Conservation (phyloP, 345 rosid genomes). For the Nephelium lappaceum region DNA sequence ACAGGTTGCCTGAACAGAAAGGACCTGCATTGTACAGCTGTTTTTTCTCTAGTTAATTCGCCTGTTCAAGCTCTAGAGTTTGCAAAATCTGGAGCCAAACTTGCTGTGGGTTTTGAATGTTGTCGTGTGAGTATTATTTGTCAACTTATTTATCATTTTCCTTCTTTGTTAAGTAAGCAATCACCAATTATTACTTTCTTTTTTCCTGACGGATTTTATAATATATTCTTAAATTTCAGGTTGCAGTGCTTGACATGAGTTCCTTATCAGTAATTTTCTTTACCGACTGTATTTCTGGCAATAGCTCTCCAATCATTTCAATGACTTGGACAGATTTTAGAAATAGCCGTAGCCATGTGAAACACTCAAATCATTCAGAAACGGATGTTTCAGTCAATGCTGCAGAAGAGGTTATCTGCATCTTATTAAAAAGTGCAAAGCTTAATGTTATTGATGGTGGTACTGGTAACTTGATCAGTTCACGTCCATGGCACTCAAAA, state of each 20-base stretch:
- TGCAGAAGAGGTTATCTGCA: slow-evolving; percentile 30
- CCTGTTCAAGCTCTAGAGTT: slow-evolving; percentile 42
- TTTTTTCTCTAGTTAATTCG: slow-evolving; percentile 41
- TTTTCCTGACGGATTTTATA: neutral
- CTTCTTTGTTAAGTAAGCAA: slow-evolving; percentile 7
- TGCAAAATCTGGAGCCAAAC: slow-evolving; percentile 40
- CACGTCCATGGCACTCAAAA: slow-evolving; percentile 38
- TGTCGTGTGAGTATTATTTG: slow-evolving; percentile 39
- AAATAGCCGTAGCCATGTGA: slow-evolving; percentile 19
- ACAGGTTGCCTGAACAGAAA: slow-evolving; percentile 37
- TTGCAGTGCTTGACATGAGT: slow-evolving; percentile 49
- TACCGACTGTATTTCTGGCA: slow-evolving; percentile 28
- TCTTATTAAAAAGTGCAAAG: slow-evolving; percentile 42
- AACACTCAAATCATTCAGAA: slow-evolving; percentile 31
- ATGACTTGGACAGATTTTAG: slow-evolving; percentile 35
- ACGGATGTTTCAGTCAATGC: slow-evolving; percentile 31
- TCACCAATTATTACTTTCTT: neutral
- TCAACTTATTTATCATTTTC: slow-evolving; percentile 10
- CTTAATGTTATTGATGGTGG: slow-evolving; percentile 34
- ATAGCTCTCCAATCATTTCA: slow-evolving; percentile 39
- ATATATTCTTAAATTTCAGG: slow-evolving; percentile 40
- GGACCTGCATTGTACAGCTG: slow-evolving; percentile 43
- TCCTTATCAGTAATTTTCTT: slow-evolving; percentile 44
- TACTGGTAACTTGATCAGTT: slow-evolving; percentile 37
- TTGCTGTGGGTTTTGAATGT: slow-evolving; percentile 52